A percentile compares a stretch with the other conserved stretches of the same genome.
Conservation (phyloP, 2,329 filamentous ascomycete genomes). For the Truncatella angustata region DNA sequence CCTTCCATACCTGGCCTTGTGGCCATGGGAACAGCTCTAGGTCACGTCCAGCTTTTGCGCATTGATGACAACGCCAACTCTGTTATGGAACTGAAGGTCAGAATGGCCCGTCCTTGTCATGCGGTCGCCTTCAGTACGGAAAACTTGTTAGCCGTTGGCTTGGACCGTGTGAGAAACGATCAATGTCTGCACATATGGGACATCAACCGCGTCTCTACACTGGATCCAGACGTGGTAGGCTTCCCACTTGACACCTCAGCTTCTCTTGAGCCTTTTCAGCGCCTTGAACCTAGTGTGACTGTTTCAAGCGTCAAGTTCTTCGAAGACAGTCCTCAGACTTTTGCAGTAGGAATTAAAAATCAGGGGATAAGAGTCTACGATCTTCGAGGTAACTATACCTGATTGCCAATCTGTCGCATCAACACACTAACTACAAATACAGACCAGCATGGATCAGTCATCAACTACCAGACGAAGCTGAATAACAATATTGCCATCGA, state of each 20-base stretch:
- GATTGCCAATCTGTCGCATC: background rate
- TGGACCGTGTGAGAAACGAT: conserved; percentile 80
- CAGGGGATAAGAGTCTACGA: conserved; percentile 76
- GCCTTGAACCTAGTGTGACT: conserved; percentile 66
- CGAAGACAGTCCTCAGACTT: conserved; percentile 69
- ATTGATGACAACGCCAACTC: conserved; percentile 69
- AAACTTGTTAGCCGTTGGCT: conserved; percentile 71
- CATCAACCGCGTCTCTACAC: conserved; percentile 58
- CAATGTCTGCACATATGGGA: conserved; percentile 83
- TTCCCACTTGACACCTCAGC: conserved; percentile 48
- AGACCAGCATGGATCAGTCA: conserved; percentile 49
- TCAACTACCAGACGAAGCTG: conserved; percentile 64
- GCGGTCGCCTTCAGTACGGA: conserved; percentile 75
- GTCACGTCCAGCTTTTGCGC: conserved; percentile 71
- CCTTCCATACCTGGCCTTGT: conserved; percentile 63
- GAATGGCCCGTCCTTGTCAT: conserved; percentile 75
- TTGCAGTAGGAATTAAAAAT: conserved; percentile 74
- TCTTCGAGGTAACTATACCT: conserved; percentile 59
- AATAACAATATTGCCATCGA: conserved; percentile 76
- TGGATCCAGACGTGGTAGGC: conserved; percentile 46
- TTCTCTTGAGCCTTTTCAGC: conserved; percentile 55
- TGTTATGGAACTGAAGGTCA: conserved; percentile 65
- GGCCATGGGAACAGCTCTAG: conserved; percentile 72
- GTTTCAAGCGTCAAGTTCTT: conserved; percentile 84
- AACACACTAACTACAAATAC: conserved; percentile 3